These are phyloP conservation scores for Tuber magnatum DNA, from an alignment of 495 filamentous ascomycete genomes.

Conservation along the genomic window DNA sequence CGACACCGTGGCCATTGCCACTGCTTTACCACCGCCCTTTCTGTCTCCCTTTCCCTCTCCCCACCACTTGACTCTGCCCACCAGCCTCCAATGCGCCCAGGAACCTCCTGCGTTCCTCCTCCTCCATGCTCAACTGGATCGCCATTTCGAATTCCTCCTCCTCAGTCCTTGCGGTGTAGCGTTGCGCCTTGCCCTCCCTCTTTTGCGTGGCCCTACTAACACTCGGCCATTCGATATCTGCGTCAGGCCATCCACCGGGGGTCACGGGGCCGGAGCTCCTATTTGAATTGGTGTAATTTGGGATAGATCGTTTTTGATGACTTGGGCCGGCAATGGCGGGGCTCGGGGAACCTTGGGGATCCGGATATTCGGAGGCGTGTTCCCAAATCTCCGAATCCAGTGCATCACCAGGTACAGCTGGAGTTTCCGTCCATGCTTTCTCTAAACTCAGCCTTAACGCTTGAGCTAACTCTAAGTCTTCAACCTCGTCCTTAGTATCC, in stretches of 20 bases:
- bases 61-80: constrained; percentile 6
- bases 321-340: neutral
- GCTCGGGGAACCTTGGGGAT: neutral
- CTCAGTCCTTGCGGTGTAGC: constrained; percentile 34
- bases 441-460: constrained; percentile 34
- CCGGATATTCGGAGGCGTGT: constrained; percentile 7
- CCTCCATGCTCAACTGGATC: constrained; percentile 75
- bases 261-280: neutral
- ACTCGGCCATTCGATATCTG: constrained; percentile 20
- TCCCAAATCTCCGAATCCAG: constrained; percentile 17
- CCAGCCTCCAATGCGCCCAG: constrained; percentile 13
- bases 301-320: neutral
- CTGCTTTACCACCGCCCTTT: constrained; percentile 4
- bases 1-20: neutral
- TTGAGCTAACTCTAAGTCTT: constrained; percentile 63
- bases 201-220: constrained; percentile 7
- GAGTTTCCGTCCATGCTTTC: constrained; percentile 7
- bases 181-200: constrained; percentile 14
- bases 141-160: constrained; percentile 71
- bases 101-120: constrained; percentile 50
- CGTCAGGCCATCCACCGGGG: neutral
- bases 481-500: constrained; percentile 43
- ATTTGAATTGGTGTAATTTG: neutral
- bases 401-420: neutral
- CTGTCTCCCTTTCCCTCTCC: constrained; percentile 32